Evolutionary conservation across 148 eudicot genomes (phyloP).

Genomic region (Silene uniflora): DNA sequence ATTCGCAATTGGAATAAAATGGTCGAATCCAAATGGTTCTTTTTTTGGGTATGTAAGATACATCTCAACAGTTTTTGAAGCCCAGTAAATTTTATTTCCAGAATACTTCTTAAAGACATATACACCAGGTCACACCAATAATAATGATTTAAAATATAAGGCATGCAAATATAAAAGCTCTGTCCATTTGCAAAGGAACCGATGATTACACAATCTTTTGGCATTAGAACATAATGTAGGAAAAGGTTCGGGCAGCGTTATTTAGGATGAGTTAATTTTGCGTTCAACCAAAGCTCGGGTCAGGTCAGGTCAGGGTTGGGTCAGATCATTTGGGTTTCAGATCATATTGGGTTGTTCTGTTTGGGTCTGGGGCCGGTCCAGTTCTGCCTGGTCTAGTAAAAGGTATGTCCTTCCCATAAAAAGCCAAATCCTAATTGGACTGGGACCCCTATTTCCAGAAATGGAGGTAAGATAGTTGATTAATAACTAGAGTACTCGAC

Average conservation of each 20-base stretch:
- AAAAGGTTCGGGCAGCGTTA: neutral
- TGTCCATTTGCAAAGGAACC: neutral
- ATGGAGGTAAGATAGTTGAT: neutral
- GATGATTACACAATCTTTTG: neutral
- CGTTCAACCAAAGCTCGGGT: too few species aligned
- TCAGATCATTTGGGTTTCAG: neutral
- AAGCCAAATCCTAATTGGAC: neutral
- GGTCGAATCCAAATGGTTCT: too few species aligned
- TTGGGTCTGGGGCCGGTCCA: neutral
- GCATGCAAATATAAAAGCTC: constrained; percentile 1
- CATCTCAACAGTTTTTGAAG: too few species aligned
- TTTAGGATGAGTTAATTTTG: too few species aligned
- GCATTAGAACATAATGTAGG: neutral
- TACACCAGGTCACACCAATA: neutral
- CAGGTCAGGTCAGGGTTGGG: neutral
- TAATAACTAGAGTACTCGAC: neutral
- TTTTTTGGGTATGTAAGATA: too few species aligned
- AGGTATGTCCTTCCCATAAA: neutral
- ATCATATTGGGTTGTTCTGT: too few species aligned
- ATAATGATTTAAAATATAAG: neutral
- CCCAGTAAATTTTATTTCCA: too few species aligned
- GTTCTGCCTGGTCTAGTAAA: neutral
- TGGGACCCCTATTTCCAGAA: neutral
- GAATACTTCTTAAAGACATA: too few species aligned
- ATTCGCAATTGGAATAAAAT: too few species aligned